Evolutionary conservation across 2,329 filamentous ascomycete genomes (phyloP).

Genomic region (Colletotrichum salicis): DNA sequence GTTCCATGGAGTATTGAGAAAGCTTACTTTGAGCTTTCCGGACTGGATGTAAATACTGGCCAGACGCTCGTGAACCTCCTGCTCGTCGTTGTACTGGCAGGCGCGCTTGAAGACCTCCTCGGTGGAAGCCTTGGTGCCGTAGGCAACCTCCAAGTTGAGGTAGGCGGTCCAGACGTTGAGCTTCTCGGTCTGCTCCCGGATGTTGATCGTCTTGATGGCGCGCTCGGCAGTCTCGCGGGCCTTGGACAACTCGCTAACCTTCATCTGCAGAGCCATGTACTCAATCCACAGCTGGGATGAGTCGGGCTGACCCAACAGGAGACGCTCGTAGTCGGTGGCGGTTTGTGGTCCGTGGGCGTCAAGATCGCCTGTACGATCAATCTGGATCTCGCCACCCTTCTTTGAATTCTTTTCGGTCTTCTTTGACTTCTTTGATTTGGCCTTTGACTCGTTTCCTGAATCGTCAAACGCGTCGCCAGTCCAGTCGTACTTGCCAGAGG

Average conservation of each 20-base stretch:
- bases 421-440: slow-evolving; percentile 42
- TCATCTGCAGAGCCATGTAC: slow-evolving; percentile 99
- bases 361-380: slow-evolving; percentile 92
- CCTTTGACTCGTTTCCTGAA: slow-evolving; percentile 62
- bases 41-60: slow-evolving; percentile 96
- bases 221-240: slow-evolving; percentile 91
- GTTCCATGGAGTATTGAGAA: background rate
- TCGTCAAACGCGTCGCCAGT: slow-evolving; percentile 75
- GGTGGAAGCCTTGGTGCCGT: slow-evolving; percentile 83
- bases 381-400: slow-evolving; percentile 76
- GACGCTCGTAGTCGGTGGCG: slow-evolving; percentile 90
- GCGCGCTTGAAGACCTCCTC: slow-evolving; percentile 91
- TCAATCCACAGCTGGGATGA: slow-evolving; percentile 94
- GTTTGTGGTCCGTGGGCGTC: slow-evolving; percentile 90
- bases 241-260: slow-evolving; percentile 87
- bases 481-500: slow-evolving; percentile 87
- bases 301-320: slow-evolving; percentile 91
- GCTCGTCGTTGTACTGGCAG: slow-evolving; percentile 91
- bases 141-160: slow-evolving; percentile 93
- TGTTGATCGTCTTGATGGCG: slow-evolving; percentile 89
- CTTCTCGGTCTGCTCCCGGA: slow-evolving; percentile 91
- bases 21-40: slow-evolving; percentile 80
- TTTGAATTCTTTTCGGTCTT: slow-evolving; percentile 59
- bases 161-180: slow-evolving; percentile 95
- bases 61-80: slow-evolving; percentile 88